Conservation (phyloP, 805 yeast species). For the Metahyphopichia silvanorum region DNA sequence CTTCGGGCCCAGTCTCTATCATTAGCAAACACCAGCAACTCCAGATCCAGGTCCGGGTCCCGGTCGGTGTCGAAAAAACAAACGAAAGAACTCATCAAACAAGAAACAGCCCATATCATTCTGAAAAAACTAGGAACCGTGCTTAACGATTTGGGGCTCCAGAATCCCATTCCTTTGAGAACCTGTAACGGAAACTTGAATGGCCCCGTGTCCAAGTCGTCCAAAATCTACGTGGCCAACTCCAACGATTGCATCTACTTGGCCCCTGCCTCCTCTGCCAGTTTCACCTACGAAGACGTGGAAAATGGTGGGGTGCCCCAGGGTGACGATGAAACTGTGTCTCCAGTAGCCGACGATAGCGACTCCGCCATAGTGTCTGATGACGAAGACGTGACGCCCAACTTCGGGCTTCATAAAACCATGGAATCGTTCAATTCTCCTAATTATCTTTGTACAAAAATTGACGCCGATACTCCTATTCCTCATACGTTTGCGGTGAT, state of each 20-base stretch:
- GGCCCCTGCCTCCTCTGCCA: slow-evolving; percentile 36
- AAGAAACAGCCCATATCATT: slow-evolving; percentile 35
- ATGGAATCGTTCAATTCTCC: slow-evolving; percentile 28
- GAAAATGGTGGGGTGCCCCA: slow-evolving; percentile 34
- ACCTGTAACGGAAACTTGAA: slow-evolving; percentile 19
- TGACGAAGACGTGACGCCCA: slow-evolving; percentile 7
- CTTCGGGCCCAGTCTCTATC: slow-evolving; percentile 12
- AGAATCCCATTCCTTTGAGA: slow-evolving; percentile 35
- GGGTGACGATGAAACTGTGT: slow-evolving; percentile 3
- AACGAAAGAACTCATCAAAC: slow-evolving; percentile 35
- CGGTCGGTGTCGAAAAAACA: slow-evolving; percentile 21
- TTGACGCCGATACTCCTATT: slow-evolving; percentile 39
- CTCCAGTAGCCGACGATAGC: slow-evolving; percentile 1
- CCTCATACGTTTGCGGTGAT: slow-evolving; percentile 55
- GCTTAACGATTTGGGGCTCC: slow-evolving; percentile 36
- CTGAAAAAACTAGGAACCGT: slow-evolving; percentile 28
- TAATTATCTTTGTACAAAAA: slow-evolving; percentile 31
- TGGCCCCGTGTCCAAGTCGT: slow-evolving; percentile 23
- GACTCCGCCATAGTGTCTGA: slow-evolving; percentile 10
- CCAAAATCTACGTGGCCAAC: slow-evolving; percentile 34
- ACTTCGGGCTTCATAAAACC: slow-evolving; percentile 9
- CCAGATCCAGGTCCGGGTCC: slow-evolving; percentile 9
- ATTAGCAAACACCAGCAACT: slow-evolving; percentile 3
- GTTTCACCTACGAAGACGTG: slow-evolving; percentile 41
- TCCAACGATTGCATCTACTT: slow-evolving; percentile 38